Conservation (phyloP, 495 filamentous ascomycete genomes). For the Podospora sp. region DNA sequence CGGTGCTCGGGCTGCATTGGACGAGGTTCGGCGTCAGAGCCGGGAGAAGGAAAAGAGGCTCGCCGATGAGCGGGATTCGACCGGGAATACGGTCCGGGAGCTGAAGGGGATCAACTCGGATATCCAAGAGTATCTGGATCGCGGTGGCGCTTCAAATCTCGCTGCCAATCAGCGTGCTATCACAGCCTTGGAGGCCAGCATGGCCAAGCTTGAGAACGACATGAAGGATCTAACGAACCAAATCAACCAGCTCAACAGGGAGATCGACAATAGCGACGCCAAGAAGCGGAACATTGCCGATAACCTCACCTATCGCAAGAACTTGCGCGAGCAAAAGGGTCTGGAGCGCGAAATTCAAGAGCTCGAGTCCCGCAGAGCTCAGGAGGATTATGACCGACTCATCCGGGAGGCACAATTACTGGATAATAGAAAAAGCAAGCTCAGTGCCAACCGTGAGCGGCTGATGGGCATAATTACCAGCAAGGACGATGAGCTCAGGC, state of each 20-base stretch:
- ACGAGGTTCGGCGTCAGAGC: conserved; percentile 72
- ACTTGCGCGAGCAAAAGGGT: conserved; percentile 64
- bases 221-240: conserved; percentile 64
- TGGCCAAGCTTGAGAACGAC: conserved; percentile 66
- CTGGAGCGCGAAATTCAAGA: conserved; percentile 72
- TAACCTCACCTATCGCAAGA: conserved; percentile 81
- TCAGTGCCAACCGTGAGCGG: conserved; percentile 52
- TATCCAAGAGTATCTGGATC: conserved; percentile 78
- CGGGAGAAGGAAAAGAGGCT: conserved; percentile 73
- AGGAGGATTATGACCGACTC: conserved; percentile 76
- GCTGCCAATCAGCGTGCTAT: conserved; percentile 69
- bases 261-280: conserved; percentile 73
- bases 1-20: conserved; percentile 70
- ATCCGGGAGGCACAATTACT: conserved; percentile 62
- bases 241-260: conserved; percentile 76
- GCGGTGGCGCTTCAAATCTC: conserved; percentile 74
- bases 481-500: conserved; percentile 76
- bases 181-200: conserved; percentile 63
- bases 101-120: conserved; percentile 72
- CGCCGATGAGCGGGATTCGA: conserved; percentile 67
- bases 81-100: conserved; percentile 73
- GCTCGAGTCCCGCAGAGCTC: conserved; percentile 77
- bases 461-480: conserved; percentile 73
- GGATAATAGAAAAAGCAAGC: conserved; percentile 63
- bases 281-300: conserved; percentile 82